phyloP scores from a whole-genome alignment of 164 flowering plant genomes.

The Tinospora cordifolia region DNA sequence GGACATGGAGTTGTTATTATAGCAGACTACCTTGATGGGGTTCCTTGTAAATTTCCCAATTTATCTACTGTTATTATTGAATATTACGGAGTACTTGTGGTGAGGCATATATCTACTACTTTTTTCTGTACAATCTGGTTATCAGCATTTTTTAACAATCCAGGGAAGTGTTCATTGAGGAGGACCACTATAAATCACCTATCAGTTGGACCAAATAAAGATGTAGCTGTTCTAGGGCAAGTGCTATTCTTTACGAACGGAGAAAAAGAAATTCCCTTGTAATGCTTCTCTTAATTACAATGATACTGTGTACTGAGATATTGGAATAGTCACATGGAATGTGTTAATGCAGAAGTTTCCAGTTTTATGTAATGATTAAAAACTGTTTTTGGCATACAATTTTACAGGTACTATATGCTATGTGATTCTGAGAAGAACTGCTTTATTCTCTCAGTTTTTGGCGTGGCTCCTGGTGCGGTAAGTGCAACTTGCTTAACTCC shows the following conservation, averaged over 20 bases:
- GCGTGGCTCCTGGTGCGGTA: slow-evolving; percentile 54
- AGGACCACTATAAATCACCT: slow-evolving; percentile 42
- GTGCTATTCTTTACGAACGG: slow-evolving; percentile 61
- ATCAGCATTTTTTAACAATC: neutral
- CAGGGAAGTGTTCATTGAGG: slow-evolving; percentile 54
- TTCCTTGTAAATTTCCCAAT: slow-evolving; percentile 39
- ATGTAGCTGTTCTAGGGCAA: slow-evolving; percentile 51
- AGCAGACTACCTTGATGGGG: slow-evolving; percentile 40
- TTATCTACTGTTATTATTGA: neutral
- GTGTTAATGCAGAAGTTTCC: no score
- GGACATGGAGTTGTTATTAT: slow-evolving; percentile 45
- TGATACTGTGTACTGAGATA: neutral
- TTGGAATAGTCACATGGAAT: neutral
- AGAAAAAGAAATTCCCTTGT: slow-evolving; percentile 63
- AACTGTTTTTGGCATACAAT: slow-evolving; percentile 10
- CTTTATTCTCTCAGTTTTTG: slow-evolving; percentile 63
- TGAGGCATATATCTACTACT: neutral
- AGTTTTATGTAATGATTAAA: neutral
- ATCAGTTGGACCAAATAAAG: slow-evolving; percentile 60
- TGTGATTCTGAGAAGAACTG: slow-evolving; percentile 65
- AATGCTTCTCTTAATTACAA: neutral
- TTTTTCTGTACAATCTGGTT: neutral
- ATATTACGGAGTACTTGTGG: neutral
- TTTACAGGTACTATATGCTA: slow-evolving; percentile 64
- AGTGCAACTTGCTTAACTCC: slow-evolving; percentile 19